Conservation (phyloP, 345 rosid genomes). For the Eucalyptus marginata region DNA sequence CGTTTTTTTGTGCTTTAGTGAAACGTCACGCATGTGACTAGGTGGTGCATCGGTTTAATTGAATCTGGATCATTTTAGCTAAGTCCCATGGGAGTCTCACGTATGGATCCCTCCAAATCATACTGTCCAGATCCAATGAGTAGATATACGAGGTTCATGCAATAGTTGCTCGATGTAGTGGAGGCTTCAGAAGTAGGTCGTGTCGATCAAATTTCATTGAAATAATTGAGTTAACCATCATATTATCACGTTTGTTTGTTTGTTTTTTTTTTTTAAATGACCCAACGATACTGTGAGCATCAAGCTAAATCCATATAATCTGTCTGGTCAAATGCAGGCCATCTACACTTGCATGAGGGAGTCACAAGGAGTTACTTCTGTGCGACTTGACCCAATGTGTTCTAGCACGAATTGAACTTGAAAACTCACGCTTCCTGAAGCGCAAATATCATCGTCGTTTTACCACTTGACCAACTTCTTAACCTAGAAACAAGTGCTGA, state of each 20-base stretch:
- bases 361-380: neutral
- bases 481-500: neutral
- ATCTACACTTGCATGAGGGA: accelerated
- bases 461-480: neutral
- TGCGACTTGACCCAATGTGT: neutral
- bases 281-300: neutral
- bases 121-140: neutral
- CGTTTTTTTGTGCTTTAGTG: neutral
- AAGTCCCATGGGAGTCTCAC: neutral
- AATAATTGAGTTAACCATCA: neutral
- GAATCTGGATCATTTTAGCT: neutral
- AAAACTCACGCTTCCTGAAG: neutral
- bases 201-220: neutral
- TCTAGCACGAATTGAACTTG: neutral
- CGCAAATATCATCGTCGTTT: neutral
- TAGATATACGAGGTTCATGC: neutral
- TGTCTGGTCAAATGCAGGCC: neutral
- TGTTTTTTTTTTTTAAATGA: neutral
- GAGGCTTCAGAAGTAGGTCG: neutral
- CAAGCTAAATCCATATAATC: neutral
- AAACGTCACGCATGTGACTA: neutral
- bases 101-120: neutral
- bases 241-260: neutral
- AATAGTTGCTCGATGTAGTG: neutral
- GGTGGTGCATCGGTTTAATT: neutral